These are phyloP conservation scores for Blastobotrys attinorum DNA, from an alignment of 805 yeast species.

Conservation along the genomic window DNA sequence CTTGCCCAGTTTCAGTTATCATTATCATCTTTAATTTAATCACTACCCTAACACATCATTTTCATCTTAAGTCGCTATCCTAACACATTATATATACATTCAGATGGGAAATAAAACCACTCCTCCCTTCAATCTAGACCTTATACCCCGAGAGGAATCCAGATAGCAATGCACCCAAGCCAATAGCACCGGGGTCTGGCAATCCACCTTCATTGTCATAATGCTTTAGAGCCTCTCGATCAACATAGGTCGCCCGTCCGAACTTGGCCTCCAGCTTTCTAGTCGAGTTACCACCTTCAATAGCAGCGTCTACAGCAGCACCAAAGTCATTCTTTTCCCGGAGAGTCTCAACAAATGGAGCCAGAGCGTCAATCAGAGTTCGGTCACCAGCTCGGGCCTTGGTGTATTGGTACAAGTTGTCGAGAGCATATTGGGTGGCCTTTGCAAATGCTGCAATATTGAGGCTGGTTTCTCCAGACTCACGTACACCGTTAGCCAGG, in stretches of 20 bases:
- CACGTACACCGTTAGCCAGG: slow-evolving; percentile 45
- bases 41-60: too few species aligned
- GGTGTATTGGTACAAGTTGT: slow-evolving; percentile 75
- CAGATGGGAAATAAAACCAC: not conserved
- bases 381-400: slow-evolving; percentile 85
- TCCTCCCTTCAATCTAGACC: too few species aligned
- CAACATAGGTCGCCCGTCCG: slow-evolving; percentile 90
- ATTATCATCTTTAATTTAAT: too few species aligned
- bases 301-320: slow-evolving; percentile 55
- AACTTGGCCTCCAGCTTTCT: slow-evolving; percentile 71
- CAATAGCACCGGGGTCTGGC: slow-evolving; percentile 95
- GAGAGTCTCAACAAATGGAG: slow-evolving; percentile 72
- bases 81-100: not conserved
- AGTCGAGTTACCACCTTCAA: slow-evolving; percentile 69
- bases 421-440: slow-evolving; percentile 46
- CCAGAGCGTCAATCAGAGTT: slow-evolving; percentile 80
- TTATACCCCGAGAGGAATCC: slow-evolving; percentile 27
- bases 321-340: slow-evolving; percentile 41
- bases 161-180: slow-evolving; percentile 54
- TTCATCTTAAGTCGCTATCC: too few species aligned
- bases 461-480: slow-evolving; percentile 17
- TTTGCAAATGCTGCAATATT: slow-evolving; percentile 21
- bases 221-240: slow-evolving; percentile 46
- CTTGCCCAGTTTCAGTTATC: too few species aligned
- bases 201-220: slow-evolving; percentile 41